A percentile compares a stretch with the other conserved stretches of the same genome.
Conservation (phyloP, 2,329 filamentous ascomycete species). For the Rasamsonia emersonii region DNA sequence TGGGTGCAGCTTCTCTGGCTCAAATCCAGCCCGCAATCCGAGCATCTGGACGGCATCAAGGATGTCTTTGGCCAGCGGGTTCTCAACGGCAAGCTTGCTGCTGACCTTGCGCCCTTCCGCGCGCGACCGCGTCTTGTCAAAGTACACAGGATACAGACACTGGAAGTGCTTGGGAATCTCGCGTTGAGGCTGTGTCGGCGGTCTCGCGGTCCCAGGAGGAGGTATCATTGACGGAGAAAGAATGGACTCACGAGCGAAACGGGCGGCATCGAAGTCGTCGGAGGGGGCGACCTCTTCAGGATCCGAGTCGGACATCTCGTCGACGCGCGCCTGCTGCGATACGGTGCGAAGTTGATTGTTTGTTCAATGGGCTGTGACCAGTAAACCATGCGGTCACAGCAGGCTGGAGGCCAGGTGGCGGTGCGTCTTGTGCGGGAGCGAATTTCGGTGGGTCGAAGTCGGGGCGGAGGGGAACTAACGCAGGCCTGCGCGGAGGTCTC, state of each 20-base stretch:
- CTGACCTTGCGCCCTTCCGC: slow-evolving; percentile 75
- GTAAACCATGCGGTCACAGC: not conserved
- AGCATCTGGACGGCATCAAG: slow-evolving; percentile 72
- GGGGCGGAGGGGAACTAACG: too few relatives aligned
- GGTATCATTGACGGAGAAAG: slow-evolving; percentile 29
- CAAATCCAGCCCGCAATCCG: slow-evolving; percentile 58
- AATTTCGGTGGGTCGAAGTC: too few relatives aligned
- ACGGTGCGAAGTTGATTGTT: slow-evolving; percentile 38
- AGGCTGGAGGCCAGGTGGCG: too few relatives aligned
- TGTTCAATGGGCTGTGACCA: not conserved
- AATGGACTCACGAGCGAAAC: slow-evolving; percentile 31
- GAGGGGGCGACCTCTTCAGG: slow-evolving; percentile 77
- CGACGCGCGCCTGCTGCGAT: slow-evolving; percentile 73
- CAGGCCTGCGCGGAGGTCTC: too few relatives aligned
- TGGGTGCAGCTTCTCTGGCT: slow-evolving; percentile 85
- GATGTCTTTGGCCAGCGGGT: slow-evolving; percentile 83
- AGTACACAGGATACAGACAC: slow-evolving; percentile 93
- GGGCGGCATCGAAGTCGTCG: slow-evolving; percentile 50
- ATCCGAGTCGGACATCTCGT: slow-evolving; percentile 89
- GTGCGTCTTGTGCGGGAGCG: too few relatives aligned
- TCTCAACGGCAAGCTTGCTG: slow-evolving; percentile 61
- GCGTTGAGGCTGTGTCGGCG: slow-evolving; percentile 37
- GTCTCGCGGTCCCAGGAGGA: slow-evolving; percentile 20
- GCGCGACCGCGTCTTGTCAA: slow-evolving; percentile 60
- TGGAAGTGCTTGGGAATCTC: slow-evolving; percentile 66